Evolutionary conservation across 805 yeast genomes (phyloP).

Genomic region (Wickerhamomyces strasburgensis): DNA sequence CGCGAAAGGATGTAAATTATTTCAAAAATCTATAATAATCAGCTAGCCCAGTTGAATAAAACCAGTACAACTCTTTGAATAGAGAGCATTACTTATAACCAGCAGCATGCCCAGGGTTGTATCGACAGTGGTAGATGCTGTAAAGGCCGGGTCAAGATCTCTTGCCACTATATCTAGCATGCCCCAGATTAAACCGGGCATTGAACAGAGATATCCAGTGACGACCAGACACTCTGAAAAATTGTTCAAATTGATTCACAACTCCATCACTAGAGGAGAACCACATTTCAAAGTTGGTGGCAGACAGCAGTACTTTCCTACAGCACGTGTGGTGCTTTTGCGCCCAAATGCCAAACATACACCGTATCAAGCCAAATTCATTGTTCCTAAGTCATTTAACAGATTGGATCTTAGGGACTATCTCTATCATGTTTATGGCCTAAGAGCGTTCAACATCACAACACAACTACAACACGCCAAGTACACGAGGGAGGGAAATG

Average conservation of each 20-base stretch:
- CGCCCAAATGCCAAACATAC: slow-evolving; percentile 95
- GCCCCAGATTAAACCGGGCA: slow-evolving; percentile 1
- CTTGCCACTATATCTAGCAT: slow-evolving; percentile 20
- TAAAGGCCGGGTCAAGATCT: slow-evolving; percentile 21
- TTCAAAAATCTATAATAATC: too few relatives aligned
- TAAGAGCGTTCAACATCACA: slow-evolving; percentile 84
- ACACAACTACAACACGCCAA: slow-evolving; percentile 76
- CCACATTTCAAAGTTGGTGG: slow-evolving; percentile 85
- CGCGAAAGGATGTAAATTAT: too few relatives aligned
- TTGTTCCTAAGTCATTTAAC: slow-evolving; percentile 91
- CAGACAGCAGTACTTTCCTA: slow-evolving; percentile 74
- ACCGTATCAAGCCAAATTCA: slow-evolving; percentile 94
- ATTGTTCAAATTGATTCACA: slow-evolving; percentile 25
- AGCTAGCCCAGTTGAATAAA: too few relatives aligned
- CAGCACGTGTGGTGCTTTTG: slow-evolving; percentile 71
- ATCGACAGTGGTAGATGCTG: slow-evolving; percentile 9
- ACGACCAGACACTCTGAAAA: slow-evolving; percentile 23
- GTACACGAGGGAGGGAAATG: slow-evolving; percentile 54
- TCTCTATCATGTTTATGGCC: slow-evolving; percentile 82
- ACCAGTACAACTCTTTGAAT: too few relatives aligned
- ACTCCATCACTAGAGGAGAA: slow-evolving; percentile 53
- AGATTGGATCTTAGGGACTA: slow-evolving; percentile 93
- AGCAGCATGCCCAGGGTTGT: slow-evolving; percentile 27
- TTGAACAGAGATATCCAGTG: slow-evolving; percentile 17
- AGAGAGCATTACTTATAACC: too few relatives aligned